Evolutionary conservation across 2,329 filamentous ascomycete species (phyloP).

Genomic region (Colletotrichum lupini): DNA sequence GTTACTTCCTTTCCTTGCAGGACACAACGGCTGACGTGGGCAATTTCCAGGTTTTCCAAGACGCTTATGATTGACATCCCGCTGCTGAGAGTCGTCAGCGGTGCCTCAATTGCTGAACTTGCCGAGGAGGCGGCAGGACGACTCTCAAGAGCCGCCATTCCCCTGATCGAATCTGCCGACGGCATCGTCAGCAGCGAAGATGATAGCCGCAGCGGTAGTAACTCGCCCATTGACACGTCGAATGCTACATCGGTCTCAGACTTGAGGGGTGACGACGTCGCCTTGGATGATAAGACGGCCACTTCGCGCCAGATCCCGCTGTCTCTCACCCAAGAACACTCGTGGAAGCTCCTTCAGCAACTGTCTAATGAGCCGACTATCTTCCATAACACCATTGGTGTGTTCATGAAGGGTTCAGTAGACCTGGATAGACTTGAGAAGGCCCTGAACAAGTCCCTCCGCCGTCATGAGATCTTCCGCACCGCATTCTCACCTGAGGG

Average conservation of each 20-base stretch:
- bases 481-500: slow-evolving; percentile 40
- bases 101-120: slow-evolving; percentile 38
- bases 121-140: slow-evolving; percentile 10
- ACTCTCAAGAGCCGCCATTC: not conserved
- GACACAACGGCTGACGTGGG: not conserved
- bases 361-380: slow-evolving; percentile 53
- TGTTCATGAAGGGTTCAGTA: slow-evolving; percentile 43
- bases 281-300: not conserved
- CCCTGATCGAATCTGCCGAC: not conserved
- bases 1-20: not conserved
- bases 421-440: slow-evolving; percentile 45
- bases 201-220: not conserved
- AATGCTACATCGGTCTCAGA: not conserved
- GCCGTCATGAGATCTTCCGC: slow-evolving; percentile 47
- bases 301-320: not conserved
- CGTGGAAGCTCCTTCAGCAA: slow-evolving; percentile 41
- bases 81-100: slow-evolving; percentile 56
- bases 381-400: slow-evolving; percentile 49
- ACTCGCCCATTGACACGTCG: not conserved
- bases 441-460: slow-evolving; percentile 45
- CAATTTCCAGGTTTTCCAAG: slow-evolving; percentile 52
- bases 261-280: not conserved
- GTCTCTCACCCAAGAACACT: slow-evolving; percentile 8
- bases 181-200: not conserved
- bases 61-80: slow-evolving; percentile 55